Base-by-base conservation (phyloP, 169 alveolate species). In the Cyclospora cayetanensis region DNA sequence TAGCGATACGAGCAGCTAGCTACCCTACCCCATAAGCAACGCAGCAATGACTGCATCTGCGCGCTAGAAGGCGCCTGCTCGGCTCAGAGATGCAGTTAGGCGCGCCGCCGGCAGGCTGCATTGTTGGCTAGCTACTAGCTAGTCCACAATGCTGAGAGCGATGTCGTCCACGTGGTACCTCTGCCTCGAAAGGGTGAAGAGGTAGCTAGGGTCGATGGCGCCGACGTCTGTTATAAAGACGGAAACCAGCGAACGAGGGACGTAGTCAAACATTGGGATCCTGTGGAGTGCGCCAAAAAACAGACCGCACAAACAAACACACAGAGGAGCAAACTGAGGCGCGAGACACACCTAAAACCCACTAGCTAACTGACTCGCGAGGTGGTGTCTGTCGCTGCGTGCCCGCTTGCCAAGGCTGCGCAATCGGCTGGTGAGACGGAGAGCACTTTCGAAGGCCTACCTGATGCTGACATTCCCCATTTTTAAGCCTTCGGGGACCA, bases 81-180 rank as follows among this genome's bases (percentile, higher is more conserved):
- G 22, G 55, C 55, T 15, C 15, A 15, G 55, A 7, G 7, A 15
- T 7, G 55, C 15, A 46, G 55, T 15, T 46, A 46, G 55, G 22
- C 15, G 55, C 55, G 55, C 55, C 7, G 55, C 55, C 15, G n/a
- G n/a, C n/a, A n/a, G 15, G 55, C 55, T 46, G 55, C 55, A 15
- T 46, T 9, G 55, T 15, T 46, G 15, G 55, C 55, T 46, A 46
- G 55, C 55, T 46, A 15, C 55, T 46, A 46, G 55, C 55, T 60
- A 60, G n/a, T 20, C 88, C 27, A 79, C 37, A 15, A 60, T 27
- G 72, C 72, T 27, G 52, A 79, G 72, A 22, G 39, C 88, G 37
- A 79, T 12, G 46, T 79, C 88, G 25, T 79, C 88, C 72, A 79
- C 41, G 72, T 79, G 72, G 72, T 79, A 79, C 50, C 88, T 66